Conservation (phyloP, 306 rosid genomes). For the Pachyrhizus erosus region DNA sequence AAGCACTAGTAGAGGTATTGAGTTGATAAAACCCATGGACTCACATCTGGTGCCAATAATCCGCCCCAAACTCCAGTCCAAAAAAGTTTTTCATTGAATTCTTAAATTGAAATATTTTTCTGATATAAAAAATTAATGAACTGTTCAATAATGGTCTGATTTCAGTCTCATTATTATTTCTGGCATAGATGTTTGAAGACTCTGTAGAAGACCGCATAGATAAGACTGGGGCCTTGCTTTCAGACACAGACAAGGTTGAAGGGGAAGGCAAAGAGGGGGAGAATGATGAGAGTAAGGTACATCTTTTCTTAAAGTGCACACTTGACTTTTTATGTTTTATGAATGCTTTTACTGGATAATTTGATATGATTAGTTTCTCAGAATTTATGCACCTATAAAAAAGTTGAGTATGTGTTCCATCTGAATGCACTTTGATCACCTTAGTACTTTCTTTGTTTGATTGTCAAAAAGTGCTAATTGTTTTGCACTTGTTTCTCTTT, state of each 20-base stretch:
- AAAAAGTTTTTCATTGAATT: background rate
- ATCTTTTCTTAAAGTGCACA: background rate
- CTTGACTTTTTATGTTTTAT: background rate
- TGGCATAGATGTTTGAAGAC: constrained; percentile 74
- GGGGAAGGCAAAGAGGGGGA: constrained; percentile 78
- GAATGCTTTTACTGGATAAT: background rate
- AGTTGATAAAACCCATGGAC: background rate
- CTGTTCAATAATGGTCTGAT: background rate
- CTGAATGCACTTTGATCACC: background rate
- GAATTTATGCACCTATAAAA: background rate
- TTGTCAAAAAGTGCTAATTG: constrained; percentile 9
- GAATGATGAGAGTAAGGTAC: constrained; percentile 73
- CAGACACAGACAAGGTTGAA: constrained; percentile 71
- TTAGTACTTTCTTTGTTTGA: background rate
- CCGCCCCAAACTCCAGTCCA: background rate
- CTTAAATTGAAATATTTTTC: background rate
- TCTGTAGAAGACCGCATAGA: constrained; percentile 73
- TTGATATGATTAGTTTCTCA: background rate
- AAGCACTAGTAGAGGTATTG: background rate
- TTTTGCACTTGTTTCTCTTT: constrained; percentile 22
- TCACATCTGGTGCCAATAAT: background rate
- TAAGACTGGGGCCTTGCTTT: constrained; percentile 63
- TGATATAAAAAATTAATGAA: background rate
- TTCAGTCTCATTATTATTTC: constrained; percentile 6
- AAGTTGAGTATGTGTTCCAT: background rate